phyloP scores from a whole-genome alignment of 192 early-diverging fungal species.

The Entophlyctis luteolus region DNA sequence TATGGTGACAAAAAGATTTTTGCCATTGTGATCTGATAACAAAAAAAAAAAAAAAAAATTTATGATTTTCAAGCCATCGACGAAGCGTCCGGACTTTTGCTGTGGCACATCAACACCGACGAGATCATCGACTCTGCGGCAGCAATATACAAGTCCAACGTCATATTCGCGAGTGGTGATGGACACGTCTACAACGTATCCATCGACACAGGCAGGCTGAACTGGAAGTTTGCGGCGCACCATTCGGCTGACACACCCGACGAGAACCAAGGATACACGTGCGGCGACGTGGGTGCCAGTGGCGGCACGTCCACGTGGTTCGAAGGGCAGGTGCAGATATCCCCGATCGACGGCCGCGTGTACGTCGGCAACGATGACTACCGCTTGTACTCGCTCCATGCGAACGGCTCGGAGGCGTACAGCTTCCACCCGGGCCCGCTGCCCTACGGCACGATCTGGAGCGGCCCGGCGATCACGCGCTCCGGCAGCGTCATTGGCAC shows the following conservation, averaged over 20 bases:
- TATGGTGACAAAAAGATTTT: neutral
- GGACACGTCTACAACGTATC: slow-evolving; percentile 21
- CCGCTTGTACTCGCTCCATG: slow-evolving; percentile 8
- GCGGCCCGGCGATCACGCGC: slow-evolving; percentile 12
- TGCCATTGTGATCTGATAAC: neutral
- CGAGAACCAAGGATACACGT: slow-evolving; percentile 3
- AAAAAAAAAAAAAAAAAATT: neutral
- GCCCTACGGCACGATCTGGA: slow-evolving; percentile 18
- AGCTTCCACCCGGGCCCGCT: slow-evolving; percentile 18
- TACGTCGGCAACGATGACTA: slow-evolving; percentile 25
- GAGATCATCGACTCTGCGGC: slow-evolving; percentile 19
- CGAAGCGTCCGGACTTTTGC: neutral
- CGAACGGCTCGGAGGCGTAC: slow-evolving; percentile 19
- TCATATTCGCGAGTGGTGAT: slow-evolving; percentile 21
- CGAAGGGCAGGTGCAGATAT: slow-evolving; percentile 19
- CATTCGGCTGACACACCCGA: slow-evolving; percentile 1
- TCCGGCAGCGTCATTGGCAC: slow-evolving; percentile 17
- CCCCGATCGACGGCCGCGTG: slow-evolving; percentile 11
- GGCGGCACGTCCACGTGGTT: slow-evolving; percentile 17
- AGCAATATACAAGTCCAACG: neutral
- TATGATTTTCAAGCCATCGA: neutral
- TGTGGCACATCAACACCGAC: slow-evolving; percentile 8
- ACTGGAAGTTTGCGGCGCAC: slow-evolving; percentile 22
- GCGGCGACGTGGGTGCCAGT: neutral
- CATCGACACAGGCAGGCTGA: neutral